A percentile compares a stretch with the other conserved stretches of the same genome.
Conservation (phyloP, 1,139 yeast species). For the Debaryomyces sp. region DNA sequence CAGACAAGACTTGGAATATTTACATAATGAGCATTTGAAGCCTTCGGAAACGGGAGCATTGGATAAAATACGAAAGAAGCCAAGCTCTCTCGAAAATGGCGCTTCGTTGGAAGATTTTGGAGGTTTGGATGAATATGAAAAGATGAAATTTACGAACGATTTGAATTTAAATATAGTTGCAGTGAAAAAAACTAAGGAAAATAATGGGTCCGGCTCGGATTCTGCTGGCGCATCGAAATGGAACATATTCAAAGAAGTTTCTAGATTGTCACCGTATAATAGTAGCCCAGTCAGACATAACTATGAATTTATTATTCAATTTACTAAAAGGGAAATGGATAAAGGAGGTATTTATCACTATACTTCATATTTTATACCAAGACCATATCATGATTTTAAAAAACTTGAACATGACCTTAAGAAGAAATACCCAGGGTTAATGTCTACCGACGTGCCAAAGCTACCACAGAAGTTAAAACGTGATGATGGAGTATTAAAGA, state of each 20-base stretch:
- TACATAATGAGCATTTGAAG: constrained; percentile 50
- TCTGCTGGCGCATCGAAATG: constrained; percentile 25
- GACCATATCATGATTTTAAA: constrained; percentile 69
- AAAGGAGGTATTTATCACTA: constrained; percentile 23
- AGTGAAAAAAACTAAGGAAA: constrained; percentile 41
- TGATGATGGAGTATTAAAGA: constrained; percentile 28
- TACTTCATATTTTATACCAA: constrained; percentile 49
- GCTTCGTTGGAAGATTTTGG: constrained; percentile 11
- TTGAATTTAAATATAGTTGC: constrained; percentile 66
- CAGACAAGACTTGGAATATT: constrained; percentile 56
- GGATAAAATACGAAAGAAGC: constrained; percentile 33
- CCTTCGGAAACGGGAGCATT: constrained; percentile 56
- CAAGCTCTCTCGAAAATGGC: constrained; percentile 12
- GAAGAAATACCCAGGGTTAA: constrained; percentile 68
- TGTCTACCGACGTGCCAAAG: constrained; percentile 57
- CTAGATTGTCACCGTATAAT: constrained; percentile 18
- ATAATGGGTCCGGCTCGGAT: constrained; percentile 24
- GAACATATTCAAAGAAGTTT: constrained; percentile 24
- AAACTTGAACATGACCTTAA: constrained; percentile 54
- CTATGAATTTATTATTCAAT: constrained; percentile 49
- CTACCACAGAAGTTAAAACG: constrained; percentile 55
- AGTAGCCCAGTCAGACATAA: constrained; percentile 29
- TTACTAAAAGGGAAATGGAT: constrained; percentile 26
- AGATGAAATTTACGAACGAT: constrained; percentile 55
- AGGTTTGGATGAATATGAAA: constrained; percentile 38